These are phyloP conservation scores for Aquilaria sinensis DNA, from an alignment of 345 rosid species.

Conservation along the genomic window DNA sequence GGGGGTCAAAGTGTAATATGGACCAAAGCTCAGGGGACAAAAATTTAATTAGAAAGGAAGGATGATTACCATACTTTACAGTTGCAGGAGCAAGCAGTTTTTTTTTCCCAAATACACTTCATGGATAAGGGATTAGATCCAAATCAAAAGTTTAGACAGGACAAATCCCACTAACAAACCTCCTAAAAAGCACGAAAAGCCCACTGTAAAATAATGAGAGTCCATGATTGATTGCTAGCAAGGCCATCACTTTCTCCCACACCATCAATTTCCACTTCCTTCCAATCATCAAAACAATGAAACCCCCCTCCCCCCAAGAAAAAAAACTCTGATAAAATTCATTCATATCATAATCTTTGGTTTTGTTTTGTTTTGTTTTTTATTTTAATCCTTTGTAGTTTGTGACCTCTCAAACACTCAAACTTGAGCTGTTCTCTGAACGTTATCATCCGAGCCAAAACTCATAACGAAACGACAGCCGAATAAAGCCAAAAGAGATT, in stretches of 20 bases:
- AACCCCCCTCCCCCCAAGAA: too few relatives aligned
- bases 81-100: background rate
- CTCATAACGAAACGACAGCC: conserved; percentile 24
- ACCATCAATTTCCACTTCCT: conserved; percentile 1
- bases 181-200: background rate
- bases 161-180: background rate
- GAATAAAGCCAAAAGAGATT: conserved; percentile 28
- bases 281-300: background rate
- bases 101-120: background rate
- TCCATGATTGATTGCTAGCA: background rate
- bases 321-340: background rate
- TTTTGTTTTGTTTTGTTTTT: background rate
- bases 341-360: background rate
- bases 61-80: background rate
- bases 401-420: background rate
- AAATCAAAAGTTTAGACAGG: background rate
- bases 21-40: background rate
- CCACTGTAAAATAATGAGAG: background rate
- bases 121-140: background rate
- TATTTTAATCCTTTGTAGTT: background rate
- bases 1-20: too few relatives aligned
- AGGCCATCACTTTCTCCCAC: background rate
- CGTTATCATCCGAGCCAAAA: background rate
- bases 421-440: background rate
- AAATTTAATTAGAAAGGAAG: background rate